phyloP scores from a whole-genome alignment of 371 early-diverging fungal species.

The Mortierella sp. region DNA sequence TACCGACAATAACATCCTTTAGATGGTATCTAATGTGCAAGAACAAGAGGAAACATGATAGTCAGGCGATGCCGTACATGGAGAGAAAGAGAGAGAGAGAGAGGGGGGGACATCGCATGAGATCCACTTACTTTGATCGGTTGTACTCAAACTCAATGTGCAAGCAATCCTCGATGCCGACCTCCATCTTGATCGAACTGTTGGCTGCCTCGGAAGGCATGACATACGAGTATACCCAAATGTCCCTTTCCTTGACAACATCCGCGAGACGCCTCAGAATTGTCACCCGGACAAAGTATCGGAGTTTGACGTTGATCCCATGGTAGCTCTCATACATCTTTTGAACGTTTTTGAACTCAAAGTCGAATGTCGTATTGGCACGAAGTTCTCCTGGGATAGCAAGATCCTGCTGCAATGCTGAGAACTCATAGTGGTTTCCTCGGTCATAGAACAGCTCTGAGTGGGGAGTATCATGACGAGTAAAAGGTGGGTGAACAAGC shows the following conservation, averaged over 20 bases:
- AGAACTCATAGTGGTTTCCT: constrained; percentile 94
- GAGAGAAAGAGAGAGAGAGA: neutral
- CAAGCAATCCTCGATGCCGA: constrained; percentile 93
- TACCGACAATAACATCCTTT: constrained; percentile 98
- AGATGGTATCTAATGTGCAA: constrained; percentile 76
- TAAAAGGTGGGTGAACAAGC: too few relatives aligned
- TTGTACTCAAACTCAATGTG: constrained; percentile 95
- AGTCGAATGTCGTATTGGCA: constrained; percentile 73
- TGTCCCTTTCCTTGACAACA: constrained; percentile 77
- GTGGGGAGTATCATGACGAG: neutral
- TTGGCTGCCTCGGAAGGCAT: constrained; percentile 81
- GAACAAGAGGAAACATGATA: too few relatives aligned
- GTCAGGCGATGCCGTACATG: too few relatives aligned
- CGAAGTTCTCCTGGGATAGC: constrained; percentile 85
- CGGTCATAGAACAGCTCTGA: constrained; percentile 94
- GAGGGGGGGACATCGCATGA: too few relatives aligned
- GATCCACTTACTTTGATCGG: constrained; percentile 52
- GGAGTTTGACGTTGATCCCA: constrained; percentile 91
- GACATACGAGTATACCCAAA: constrained; percentile 91
- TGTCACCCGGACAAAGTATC: constrained; percentile 87
- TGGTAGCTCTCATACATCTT: constrained; percentile 91
- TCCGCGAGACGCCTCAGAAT: constrained; percentile 78
- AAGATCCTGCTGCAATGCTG: constrained; percentile 85
- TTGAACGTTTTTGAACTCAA: constrained; percentile 92
- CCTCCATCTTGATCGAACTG: constrained; percentile 93